phyloP scores from a whole-genome alignment of 202 grass and related monocot genomes.

The Musa balbisiana region DNA sequence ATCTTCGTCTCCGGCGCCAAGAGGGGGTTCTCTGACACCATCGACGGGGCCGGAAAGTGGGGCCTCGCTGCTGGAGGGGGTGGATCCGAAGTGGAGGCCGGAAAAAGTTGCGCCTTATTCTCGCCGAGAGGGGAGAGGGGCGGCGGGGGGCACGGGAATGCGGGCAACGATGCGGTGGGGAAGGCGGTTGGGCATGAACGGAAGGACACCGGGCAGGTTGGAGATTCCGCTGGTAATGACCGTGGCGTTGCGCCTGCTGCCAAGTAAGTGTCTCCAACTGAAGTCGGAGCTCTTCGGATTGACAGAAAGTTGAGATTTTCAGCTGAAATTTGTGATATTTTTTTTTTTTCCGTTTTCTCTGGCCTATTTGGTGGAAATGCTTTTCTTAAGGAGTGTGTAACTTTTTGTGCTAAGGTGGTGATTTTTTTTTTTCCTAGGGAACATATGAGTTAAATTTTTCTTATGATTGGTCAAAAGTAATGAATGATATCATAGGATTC shows the following conservation, averaged over 20 bases:
- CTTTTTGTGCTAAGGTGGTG: too few relatives aligned
- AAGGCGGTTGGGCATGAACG: conserved; percentile 26
- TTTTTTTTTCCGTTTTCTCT: background rate
- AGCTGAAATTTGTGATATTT: background rate
- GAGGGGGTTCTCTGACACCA: conserved; percentile 38
- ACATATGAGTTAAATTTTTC: too few relatives aligned
- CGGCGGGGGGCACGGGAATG: conserved; percentile 17
- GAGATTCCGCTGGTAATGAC: conserved; percentile 7
- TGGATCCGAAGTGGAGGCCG: conserved; percentile 4
- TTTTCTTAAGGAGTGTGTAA: too few relatives aligned
- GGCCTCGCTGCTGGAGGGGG: background rate
- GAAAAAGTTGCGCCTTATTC: conserved; percentile 13
- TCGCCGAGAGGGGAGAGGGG: conserved; percentile 15
- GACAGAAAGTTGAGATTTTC: conserved; percentile 6
- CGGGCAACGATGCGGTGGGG: background rate
- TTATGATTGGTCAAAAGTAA: too few relatives aligned
- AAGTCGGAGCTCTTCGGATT: background rate
- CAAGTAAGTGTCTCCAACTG: conserved; percentile 41
- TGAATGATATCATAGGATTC: too few relatives aligned
- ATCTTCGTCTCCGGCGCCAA: conserved; percentile 9
- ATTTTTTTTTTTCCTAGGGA: too few relatives aligned
- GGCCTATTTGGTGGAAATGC: too few relatives aligned
- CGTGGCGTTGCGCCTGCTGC: conserved; percentile 34
- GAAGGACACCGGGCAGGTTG: conserved; percentile 8
- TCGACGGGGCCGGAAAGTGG: conserved; percentile 19